These are phyloP conservation scores for Candida cerambycidarum DNA, from an alignment of 805 yeast genomes.

Conservation along the genomic window DNA sequence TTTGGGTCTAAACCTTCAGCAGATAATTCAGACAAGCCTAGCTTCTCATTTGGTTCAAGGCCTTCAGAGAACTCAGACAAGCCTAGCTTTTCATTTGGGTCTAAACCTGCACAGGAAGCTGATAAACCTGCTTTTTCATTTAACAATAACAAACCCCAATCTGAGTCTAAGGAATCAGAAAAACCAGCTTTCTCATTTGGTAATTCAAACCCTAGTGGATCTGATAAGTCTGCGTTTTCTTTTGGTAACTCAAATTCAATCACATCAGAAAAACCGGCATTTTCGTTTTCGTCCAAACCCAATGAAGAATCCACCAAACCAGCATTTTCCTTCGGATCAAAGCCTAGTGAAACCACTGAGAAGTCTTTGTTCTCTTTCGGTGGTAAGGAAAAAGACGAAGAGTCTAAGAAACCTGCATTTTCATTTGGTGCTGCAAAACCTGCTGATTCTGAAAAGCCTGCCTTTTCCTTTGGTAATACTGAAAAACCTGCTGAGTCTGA, in stretches of 20 bases:
- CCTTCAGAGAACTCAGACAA: slow-evolving; percentile 9
- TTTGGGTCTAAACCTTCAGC: slow-evolving; percentile 19
- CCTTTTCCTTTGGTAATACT: slow-evolving; percentile 20
- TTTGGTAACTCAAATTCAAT: slow-evolving; percentile 17
- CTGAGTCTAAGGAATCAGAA: not conserved
- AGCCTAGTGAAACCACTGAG: slow-evolving; percentile 5
- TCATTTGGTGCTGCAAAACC: slow-evolving; percentile 10
- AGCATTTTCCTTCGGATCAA: slow-evolving; percentile 19
- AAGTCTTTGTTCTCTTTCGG: slow-evolving; percentile 16
- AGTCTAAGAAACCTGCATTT: slow-evolving; percentile 8
- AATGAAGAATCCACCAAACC: slow-evolving; percentile 17
- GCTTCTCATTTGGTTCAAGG: slow-evolving; percentile 13
- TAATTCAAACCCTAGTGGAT: not conserved
- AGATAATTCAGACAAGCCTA: slow-evolving; percentile 10
- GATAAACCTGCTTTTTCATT: slow-evolving; percentile 18
- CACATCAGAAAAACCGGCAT: slow-evolving; percentile 21
- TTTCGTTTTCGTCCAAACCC: slow-evolving; percentile 17
- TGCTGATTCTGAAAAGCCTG: slow-evolving; percentile 17
- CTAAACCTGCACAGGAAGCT: slow-evolving; percentile 7
- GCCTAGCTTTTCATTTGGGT: slow-evolving; percentile 18
- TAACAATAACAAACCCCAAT: slow-evolving; percentile 5
- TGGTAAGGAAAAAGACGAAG: slow-evolving; percentile 4
- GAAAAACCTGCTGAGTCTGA: slow-evolving; percentile 9
- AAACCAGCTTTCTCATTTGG: slow-evolving; percentile 7
- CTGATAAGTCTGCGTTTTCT: slow-evolving; percentile 17